Conservation (phyloP, 345 rosid species). For the Eucalyptus marginata region DNA sequence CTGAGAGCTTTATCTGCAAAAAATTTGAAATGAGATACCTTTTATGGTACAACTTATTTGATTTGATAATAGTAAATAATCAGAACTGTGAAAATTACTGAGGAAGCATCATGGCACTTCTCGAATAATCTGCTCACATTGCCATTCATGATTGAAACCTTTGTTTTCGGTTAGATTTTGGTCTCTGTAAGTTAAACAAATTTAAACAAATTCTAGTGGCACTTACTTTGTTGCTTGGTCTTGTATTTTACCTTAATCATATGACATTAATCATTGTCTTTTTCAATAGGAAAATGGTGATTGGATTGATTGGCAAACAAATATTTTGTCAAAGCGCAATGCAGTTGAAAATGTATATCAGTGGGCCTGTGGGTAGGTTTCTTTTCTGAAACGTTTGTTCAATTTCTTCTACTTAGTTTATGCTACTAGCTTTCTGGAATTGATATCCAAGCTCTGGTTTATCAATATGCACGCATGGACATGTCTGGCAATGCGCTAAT, state of each 20-base stretch:
- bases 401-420: background rate
- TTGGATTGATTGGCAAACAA: conserved; percentile 72
- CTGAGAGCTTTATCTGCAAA: background rate
- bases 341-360: conserved; percentile 72
- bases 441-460: background rate
- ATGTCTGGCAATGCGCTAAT: background rate
- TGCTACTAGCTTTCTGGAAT: background rate
- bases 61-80: background rate
- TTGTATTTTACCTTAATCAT: background rate
- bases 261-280: background rate
- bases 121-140: background rate
- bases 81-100: background rate
- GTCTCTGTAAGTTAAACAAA: background rate
- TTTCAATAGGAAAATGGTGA: conserved; percentile 44
- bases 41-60: background rate
- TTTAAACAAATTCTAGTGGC: background rate
- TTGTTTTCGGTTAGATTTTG: background rate
- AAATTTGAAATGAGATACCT: background rate
- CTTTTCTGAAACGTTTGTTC: background rate
- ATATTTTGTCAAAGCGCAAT: conserved; percentile 66
- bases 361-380: conserved; percentile 88
- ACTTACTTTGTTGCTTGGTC: background rate
- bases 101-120: background rate
- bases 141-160: background rate
- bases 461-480: background rate